These are phyloP conservation scores for Quercus cerris DNA, from an alignment of 306 rosid genomes.

Conservation along the genomic window DNA sequence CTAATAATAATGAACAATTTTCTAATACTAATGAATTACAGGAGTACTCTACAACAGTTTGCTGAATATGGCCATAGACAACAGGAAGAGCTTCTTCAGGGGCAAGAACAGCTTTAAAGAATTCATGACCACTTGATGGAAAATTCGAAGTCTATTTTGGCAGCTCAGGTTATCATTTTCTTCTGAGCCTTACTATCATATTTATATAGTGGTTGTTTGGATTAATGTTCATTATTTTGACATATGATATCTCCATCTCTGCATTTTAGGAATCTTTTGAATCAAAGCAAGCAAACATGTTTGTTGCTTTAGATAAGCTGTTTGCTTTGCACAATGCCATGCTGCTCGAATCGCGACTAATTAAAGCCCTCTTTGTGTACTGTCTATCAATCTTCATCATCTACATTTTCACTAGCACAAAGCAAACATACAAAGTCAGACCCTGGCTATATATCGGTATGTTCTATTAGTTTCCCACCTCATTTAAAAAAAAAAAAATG, in stretches of 20 bases:
- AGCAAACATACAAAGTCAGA: constrained; percentile 70
- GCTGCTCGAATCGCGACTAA: constrained; percentile 57
- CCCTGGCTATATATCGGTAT: constrained; percentile 73
- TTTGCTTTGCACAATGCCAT: constrained; percentile 31
- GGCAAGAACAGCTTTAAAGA: constrained; percentile 53
- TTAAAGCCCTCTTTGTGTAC: constrained; percentile 71
- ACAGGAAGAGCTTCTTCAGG: constrained; percentile 63
- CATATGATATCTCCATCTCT: neutral
- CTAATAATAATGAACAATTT: neutral
- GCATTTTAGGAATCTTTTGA: constrained; percentile 68
- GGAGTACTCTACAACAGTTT: neutral
- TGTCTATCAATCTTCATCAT: constrained; percentile 48
- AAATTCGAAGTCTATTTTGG: constrained; percentile 59
- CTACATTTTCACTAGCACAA: constrained; percentile 84
- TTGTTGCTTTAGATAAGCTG: constrained; percentile 63
- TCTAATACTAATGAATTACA: constrained; percentile 16
- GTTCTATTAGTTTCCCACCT: neutral
- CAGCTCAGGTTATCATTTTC: constrained; percentile 52
- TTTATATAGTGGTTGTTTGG: neutral
- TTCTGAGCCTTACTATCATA: neutral
- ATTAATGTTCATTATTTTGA: neutral
- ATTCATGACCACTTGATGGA: constrained; percentile 72
- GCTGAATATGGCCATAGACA: constrained; percentile 63
- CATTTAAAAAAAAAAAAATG: too few relatives aligned
- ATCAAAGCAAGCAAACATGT: constrained; percentile 81